These are phyloP conservation scores for Tieghemiomyces parasiticus DNA, from an alignment of 192 early-diverging fungal species.

Conservation along the genomic window DNA sequence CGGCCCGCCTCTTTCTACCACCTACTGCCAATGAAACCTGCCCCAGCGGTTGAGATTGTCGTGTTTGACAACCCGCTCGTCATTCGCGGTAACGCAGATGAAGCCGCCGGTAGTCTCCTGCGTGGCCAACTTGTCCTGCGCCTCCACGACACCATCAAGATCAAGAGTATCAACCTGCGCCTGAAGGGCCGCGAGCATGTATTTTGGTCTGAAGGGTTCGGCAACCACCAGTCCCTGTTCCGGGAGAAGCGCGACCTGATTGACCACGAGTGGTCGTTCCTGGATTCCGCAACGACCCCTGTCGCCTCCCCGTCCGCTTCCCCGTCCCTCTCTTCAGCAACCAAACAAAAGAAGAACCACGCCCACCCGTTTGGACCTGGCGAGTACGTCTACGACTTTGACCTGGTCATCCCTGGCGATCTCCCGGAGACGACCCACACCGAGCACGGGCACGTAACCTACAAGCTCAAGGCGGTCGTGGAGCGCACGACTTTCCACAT, in stretches of 20 bases:
- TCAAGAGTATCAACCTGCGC: constrained; percentile 28
- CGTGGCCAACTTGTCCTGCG: constrained; percentile 33
- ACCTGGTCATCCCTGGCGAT: constrained; percentile 33
- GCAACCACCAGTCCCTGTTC: constrained; percentile 15
- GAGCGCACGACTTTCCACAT: constrained; percentile 36
- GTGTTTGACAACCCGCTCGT: constrained; percentile 3
- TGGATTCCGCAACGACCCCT: constrained; percentile 13
- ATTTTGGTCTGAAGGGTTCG: constrained; percentile 14
- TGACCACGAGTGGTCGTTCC: constrained; percentile 34
- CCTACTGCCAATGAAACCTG: background rate
- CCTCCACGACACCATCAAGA: constrained; percentile 26
- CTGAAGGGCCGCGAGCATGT: constrained; percentile 33
- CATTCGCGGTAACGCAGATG: constrained; percentile 19
- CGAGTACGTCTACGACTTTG: constrained; percentile 31
- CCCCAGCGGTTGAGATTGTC: constrained; percentile 1
- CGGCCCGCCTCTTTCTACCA: background rate
- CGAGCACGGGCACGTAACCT: constrained; percentile 28
- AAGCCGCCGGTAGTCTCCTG: constrained; percentile 31
- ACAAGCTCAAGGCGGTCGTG: constrained; percentile 30
- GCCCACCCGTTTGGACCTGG: constrained; percentile 17
- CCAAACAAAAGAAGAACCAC: constrained; percentile 13
- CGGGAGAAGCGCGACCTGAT: constrained; percentile 22
- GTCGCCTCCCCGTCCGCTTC: background rate
- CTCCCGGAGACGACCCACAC: constrained; percentile 39
- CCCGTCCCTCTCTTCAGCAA: background rate